Base-by-base conservation (phyloP, 768 basidiomycete genomes). In the Suillus sp. region DNA sequence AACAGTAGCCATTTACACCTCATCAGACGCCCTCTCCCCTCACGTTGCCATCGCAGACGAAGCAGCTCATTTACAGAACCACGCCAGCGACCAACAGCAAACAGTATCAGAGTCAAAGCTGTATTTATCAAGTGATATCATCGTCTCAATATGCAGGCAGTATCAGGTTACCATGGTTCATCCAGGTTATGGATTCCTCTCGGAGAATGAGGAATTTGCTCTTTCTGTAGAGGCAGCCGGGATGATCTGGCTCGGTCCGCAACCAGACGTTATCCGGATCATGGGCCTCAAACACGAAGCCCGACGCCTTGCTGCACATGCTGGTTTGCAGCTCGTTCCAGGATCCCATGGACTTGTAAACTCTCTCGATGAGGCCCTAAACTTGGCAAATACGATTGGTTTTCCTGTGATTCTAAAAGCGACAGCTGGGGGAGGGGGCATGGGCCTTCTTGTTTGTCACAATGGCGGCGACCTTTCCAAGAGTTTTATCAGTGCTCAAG, bases 231-330 rank as follows among this genome's bases (percentile, higher is more conserved):
- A 77, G 22, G 75, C 78, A 3, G 79, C 79, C 32, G 86, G 86
- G 1, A 78, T 88, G 16, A 78, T 78, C 13, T 89, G 83, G 82
- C 72, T 89, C 7, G 88, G 87, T 0, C 88, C 88, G 0, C 75
- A 72, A 1, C 78, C 85, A 1, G 74, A 79, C 1, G 71, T 81
- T 5, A 87, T 90, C 45, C 71, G 71, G 2, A 65, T 69, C 45
- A 88, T 90, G 84, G 88, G 88, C 1, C 69, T 84, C 42, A 90
- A 90, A 72, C 87, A 89, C 65, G 79, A 82, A 61, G 87, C 87
- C 13, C 75, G 83, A 30, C 67, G 64, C 34, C 64, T 81, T 37
- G 87, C 86, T 0, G 63, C 66, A 20, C 67, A 78, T 35, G 84
- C 85, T 11, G 80, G 81, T 3, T 74, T 91, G 1, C 78, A 78